Evolutionary conservation across 73 alveolate species (phyloP).

Genomic region (Paramecium octaurelia): DNA sequence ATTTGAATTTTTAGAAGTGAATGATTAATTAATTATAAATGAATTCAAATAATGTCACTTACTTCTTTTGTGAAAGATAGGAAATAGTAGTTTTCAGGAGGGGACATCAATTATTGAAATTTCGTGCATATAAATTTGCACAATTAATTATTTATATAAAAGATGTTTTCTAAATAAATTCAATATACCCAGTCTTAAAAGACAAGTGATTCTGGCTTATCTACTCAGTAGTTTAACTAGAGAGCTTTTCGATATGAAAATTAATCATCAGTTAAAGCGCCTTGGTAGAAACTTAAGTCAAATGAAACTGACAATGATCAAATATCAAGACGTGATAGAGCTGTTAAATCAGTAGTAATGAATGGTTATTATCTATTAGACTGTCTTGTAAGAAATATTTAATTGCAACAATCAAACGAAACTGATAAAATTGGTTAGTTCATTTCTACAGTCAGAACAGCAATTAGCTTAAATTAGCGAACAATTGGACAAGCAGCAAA

Average conservation of each 20-base stretch:
- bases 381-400: neutral
- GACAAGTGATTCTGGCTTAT: neutral
- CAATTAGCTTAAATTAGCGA: neutral
- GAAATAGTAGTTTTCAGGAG: too few relatives aligned
- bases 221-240: neutral
- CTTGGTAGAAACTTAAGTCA: neutral
- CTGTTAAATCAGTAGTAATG: neutral
- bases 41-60: neutral
- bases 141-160: neutral
- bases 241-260: neutral
- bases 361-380: neutral
- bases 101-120: neutral
- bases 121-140: neutral
- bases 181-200: neutral
- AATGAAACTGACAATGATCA: constrained; percentile 5
- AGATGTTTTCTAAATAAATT: neutral
- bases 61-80: neutral
- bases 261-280: neutral
- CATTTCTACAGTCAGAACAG: neutral
- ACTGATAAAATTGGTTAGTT: neutral
- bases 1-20: neutral
- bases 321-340: neutral
- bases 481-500: neutral
- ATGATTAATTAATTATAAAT: neutral
- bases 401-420: neutral